Conservation (phyloP, 164 flowering plant genomes). For the Stephania cephalantha region DNA sequence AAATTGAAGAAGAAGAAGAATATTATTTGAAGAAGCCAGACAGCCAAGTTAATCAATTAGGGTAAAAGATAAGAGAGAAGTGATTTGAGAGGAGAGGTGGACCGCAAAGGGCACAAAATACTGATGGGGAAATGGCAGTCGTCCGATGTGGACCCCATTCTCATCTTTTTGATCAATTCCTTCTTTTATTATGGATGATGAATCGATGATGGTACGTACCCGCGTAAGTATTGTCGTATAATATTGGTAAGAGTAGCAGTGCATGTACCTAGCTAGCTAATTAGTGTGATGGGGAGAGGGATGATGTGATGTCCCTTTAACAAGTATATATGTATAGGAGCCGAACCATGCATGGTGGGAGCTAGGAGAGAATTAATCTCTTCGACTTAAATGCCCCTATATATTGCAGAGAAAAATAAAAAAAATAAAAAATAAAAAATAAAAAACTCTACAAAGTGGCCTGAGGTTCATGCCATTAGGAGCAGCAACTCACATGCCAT, state of each 20-base stretch:
- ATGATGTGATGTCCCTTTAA: not conserved
- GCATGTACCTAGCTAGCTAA: not conserved
- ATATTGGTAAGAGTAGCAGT: not conserved
- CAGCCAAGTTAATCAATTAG: not conserved
- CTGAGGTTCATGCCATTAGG: not conserved
- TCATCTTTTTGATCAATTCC: not conserved
- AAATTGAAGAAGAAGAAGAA: not conserved
- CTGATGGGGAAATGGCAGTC: not conserved
- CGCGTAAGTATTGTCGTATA: too few species aligned
- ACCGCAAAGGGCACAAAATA: not conserved
- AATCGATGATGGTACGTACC: too few species aligned
- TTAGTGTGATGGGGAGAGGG: not conserved
- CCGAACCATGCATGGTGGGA: not conserved
- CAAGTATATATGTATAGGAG: too few species aligned
- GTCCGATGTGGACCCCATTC: not conserved
- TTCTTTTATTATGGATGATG: too few species aligned
- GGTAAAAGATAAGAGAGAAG: not conserved
- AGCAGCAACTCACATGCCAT: not conserved
- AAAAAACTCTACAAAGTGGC: not conserved
- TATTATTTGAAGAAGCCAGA: too few species aligned
- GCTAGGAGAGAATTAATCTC: not conserved
- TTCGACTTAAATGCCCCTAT: not conserved
- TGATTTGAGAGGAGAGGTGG: not conserved
- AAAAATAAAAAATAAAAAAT: too few species aligned
- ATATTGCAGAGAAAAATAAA: not conserved